Conservation (phyloP, 2,329 filamentous ascomycete species). For the Diaporthe humulicola region DNA sequence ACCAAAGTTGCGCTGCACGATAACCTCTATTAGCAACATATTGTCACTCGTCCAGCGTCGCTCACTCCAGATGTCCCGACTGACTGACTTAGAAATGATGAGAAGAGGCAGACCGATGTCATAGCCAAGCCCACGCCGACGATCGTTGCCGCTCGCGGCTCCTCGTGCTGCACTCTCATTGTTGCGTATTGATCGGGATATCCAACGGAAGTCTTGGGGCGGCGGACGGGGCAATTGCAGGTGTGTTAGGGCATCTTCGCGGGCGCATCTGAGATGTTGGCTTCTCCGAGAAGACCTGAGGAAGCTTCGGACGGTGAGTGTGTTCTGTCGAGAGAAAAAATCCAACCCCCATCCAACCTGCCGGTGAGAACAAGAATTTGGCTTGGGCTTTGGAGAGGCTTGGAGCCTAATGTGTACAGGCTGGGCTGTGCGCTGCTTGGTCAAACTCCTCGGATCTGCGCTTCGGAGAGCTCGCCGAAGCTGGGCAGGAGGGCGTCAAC, state of each 20-base stretch:
- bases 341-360: neutral
- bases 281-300: neutral
- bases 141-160: slow-evolving; percentile 17
- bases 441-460: slow-evolving; percentile 8
- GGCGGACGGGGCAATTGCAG: neutral
- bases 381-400: slow-evolving; percentile 6
- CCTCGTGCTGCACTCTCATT: slow-evolving; percentile 20
- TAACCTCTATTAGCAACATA: neutral
- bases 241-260: slow-evolving; percentile 19
- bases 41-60: neutral
- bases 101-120: slow-evolving; percentile 10
- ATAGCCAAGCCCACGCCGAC: slow-evolving; percentile 18
- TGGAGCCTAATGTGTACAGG: slow-evolving; percentile 12
- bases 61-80: no score
- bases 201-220: neutral
- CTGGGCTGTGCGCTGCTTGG: slow-evolving; percentile 10
- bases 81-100: slow-evolving; percentile 23
- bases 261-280: neutral
- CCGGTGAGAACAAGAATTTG: neutral
- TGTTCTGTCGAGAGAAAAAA: neutral
- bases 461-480: slow-evolving; percentile 27
- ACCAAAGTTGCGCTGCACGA: slow-evolving; percentile 1
- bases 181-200: slow-evolving; percentile 12
- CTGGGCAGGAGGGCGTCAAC: slow-evolving; percentile 17
- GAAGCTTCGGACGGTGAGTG: neutral